A percentile compares a stretch with the other conserved stretches of the same genome.
Evolutionary conservation across 805 yeast genomes (phyloP).

Genomic region (Kodamaea sagamina): DNA sequence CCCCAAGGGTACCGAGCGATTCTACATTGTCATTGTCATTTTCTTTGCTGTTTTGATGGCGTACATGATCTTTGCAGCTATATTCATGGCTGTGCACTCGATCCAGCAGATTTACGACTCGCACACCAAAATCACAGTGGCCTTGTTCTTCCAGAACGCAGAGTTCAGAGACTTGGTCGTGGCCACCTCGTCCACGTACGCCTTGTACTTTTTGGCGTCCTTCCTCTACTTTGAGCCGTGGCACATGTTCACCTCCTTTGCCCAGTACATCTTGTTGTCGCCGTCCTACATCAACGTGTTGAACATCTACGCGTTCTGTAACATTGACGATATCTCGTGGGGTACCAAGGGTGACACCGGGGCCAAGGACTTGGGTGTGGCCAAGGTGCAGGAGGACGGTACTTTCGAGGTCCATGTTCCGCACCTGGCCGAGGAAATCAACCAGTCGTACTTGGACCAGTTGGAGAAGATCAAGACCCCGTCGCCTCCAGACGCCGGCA

Average conservation of each 20-base stretch:
- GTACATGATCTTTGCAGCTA: constrained; percentile 59
- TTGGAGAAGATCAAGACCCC: constrained; percentile 54
- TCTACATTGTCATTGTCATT: constrained; percentile 52
- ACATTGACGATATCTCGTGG: constrained; percentile 73
- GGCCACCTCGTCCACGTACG: constrained; percentile 61
- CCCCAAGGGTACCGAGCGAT: constrained; percentile 60
- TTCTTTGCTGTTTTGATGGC: constrained; percentile 63
- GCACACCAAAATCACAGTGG: constrained; percentile 45
- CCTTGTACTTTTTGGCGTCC: constrained; percentile 59
- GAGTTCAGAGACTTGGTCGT: constrained; percentile 53
- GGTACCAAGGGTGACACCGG: constrained; percentile 73
- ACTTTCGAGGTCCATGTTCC: constrained; percentile 57
- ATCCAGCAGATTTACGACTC: constrained; percentile 35
- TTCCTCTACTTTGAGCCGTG: constrained; percentile 64
- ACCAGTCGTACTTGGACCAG: constrained; percentile 52
- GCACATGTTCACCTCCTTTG: constrained; percentile 61
- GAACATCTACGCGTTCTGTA: constrained; percentile 69
- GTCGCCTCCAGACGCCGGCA: constrained; percentile 31
- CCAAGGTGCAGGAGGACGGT: constrained; percentile 55
- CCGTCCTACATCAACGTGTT: constrained; percentile 58
- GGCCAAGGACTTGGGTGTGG: constrained; percentile 56
- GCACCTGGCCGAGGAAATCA: constrained; percentile 51
- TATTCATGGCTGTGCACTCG: constrained; percentile 58
- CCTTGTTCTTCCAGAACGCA: constrained; percentile 47
- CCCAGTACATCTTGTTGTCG: constrained; percentile 51